Percentiles rank a stretch among this genome's conserved stretches.
Conservation (phyloP, 73 alveolate genomes). For the Loxodes magnus region DNA sequence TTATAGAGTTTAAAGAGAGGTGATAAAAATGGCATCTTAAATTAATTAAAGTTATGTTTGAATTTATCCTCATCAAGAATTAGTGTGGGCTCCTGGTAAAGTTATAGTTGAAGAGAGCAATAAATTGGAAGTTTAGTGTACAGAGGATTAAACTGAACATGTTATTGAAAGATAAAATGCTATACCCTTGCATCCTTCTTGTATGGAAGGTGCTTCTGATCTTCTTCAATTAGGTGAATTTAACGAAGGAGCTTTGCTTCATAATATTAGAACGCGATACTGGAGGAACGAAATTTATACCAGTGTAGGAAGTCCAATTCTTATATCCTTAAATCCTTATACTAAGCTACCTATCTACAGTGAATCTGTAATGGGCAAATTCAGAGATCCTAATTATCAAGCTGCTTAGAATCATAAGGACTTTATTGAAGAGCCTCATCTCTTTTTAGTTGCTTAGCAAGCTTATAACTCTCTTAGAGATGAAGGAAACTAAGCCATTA, state of each 20-base stretch:
- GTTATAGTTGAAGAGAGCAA: slow-evolving; percentile 8
- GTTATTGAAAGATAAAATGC: slow-evolving; percentile 23
- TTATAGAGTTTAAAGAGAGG: too few species aligned
- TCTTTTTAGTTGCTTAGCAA: slow-evolving; percentile 71
- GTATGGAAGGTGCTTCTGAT: slow-evolving; percentile 58
- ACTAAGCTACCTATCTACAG: slow-evolving; percentile 53
- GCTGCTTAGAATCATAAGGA: slow-evolving; percentile 24
- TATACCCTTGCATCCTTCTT: slow-evolving; percentile 35
- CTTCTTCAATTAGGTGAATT: slow-evolving; percentile 53
- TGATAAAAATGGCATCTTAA: too few species aligned
- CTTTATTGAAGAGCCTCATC: slow-evolving; percentile 63
- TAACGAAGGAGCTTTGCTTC: slow-evolving; percentile 73
- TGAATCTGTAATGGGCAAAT: slow-evolving; percentile 35
- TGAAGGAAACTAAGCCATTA: slow-evolving; percentile 41
- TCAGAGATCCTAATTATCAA: slow-evolving; percentile 39
- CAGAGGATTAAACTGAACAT: slow-evolving; percentile 18
- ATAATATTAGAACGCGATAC: slow-evolving; percentile 58
- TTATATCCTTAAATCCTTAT: slow-evolving; percentile 76
- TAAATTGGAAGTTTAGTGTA: slow-evolving; percentile 22
- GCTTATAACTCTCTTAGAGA: slow-evolving; percentile 30
- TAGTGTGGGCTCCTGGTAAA: slow-evolving; percentile 54
- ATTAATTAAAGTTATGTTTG: too few species aligned
- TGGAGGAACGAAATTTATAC: slow-evolving; percentile 67
- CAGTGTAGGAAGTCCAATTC: slow-evolving; percentile 74
- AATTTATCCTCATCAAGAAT: slow-evolving; percentile 39